Evolutionary conservation across 106 monocot species (phyloP).

Genomic region (Phalaenopsis aphrodite): DNA sequence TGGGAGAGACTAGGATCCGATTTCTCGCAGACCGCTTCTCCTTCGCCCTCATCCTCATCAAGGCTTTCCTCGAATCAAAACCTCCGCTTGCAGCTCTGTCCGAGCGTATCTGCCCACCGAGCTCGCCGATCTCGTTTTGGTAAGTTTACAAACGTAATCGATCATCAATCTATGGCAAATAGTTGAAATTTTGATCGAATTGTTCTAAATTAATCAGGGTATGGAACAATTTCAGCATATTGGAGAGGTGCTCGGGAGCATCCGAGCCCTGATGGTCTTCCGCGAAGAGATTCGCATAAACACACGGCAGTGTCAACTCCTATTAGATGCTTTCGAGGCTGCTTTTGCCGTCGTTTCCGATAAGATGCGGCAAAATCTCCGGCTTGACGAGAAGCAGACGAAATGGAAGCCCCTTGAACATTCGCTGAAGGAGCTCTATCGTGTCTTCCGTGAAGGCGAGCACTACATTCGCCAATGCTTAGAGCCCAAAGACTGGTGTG

Average conservation of each 20-base stretch:
- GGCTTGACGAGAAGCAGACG: slow-evolving; percentile 39
- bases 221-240: slow-evolving; percentile 69
- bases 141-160: neutral
- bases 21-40: neutral
- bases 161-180: neutral
- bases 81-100: neutral
- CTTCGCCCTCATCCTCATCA: neutral
- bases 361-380: slow-evolving; percentile 36
- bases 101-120: neutral
- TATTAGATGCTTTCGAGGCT: slow-evolving; percentile 37
- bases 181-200: neutral
- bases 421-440: slow-evolving; percentile 45
- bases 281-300: slow-evolving; percentile 47
- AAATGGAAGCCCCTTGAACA: slow-evolving; percentile 65
- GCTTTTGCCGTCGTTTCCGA: slow-evolving; percentile 37
- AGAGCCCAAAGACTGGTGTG: slow-evolving; percentile 49
- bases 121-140: neutral
- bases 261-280: slow-evolving; percentile 54
- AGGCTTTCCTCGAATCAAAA: neutral
- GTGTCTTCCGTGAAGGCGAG: slow-evolving; percentile 46
- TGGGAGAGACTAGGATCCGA: neutral
- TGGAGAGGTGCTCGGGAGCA: slow-evolving; percentile 60
- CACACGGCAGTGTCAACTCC: slow-evolving; percentile 48
- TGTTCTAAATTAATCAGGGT: neutral
- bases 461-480: slow-evolving; percentile 44